These are phyloP conservation scores for Phytopythium aichiense DNA, from an alignment of 352 stramenopile species.

Conservation along the genomic window DNA sequence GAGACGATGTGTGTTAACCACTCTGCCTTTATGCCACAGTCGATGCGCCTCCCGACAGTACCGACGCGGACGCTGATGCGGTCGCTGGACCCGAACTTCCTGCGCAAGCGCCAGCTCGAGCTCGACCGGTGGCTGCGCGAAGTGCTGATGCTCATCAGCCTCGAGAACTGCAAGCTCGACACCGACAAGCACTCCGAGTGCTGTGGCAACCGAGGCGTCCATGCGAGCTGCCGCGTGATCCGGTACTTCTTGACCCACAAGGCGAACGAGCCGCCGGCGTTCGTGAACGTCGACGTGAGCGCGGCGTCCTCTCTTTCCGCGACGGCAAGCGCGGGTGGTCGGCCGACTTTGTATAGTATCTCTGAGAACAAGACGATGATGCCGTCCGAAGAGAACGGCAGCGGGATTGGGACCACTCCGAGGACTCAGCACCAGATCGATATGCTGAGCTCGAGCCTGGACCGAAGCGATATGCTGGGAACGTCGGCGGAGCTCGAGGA, in stretches of 20 bases:
- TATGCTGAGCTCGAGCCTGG: conserved; percentile 41
- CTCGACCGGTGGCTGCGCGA: conserved; percentile 81
- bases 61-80: conserved; percentile 78
- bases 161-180: conserved; percentile 78
- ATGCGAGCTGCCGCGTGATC: conserved; percentile 63
- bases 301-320: conserved; percentile 12
- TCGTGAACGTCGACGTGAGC: conserved; percentile 45
- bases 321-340: conserved; percentile 7
- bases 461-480: conserved; percentile 34
- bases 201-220: conserved; percentile 63
- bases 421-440: conserved; percentile 28
- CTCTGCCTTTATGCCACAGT: conserved; percentile 13
- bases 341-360: conserved; percentile 49
- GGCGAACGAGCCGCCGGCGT: conserved; percentile 67
- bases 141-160: conserved; percentile 75
- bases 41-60: conserved; percentile 69
- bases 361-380: conserved; percentile 38
- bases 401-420: conserved; percentile 5
- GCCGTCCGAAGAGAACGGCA: conserved; percentile 13
- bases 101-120: conserved; percentile 81
- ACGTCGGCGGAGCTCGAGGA: conserved; percentile 2
- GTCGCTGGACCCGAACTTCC: conserved; percentile 76
- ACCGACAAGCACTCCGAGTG: conserved; percentile 54
- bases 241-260: conserved; percentile 72
- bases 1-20: background rate